Conservation (phyloP, 1,284 basidiomycete genomes). For the Cystobasidium pallidum region DNA sequence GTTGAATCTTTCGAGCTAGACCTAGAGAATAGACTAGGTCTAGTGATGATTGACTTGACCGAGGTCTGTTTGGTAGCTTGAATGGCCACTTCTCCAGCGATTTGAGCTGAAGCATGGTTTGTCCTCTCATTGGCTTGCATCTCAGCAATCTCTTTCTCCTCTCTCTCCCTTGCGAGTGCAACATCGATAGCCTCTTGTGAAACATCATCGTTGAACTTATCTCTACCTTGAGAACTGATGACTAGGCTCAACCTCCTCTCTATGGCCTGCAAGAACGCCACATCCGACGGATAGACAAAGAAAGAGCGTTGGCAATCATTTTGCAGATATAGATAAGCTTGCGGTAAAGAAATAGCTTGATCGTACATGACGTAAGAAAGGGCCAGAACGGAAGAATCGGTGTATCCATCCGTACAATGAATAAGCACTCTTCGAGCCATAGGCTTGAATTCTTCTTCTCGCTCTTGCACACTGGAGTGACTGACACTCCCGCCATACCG, state of each 20-base stretch:
- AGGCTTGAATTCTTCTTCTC: conserved; percentile 22
- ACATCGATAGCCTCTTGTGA: conserved; percentile 14
- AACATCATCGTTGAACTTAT: conserved; percentile 43
- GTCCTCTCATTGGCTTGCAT: neutral
- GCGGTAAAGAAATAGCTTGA: conserved; percentile 69
- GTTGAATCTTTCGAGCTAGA: conserved; percentile 37
- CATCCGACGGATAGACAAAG: conserved; percentile 85
- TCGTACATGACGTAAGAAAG: conserved; percentile 85
- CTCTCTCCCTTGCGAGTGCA: conserved; percentile 22
- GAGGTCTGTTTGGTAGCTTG: neutral
- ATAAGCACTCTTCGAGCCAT: conserved; percentile 51
- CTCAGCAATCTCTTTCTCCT: conserved; percentile 17
- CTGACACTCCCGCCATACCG: neutral
- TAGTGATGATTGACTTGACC: conserved; percentile 27
- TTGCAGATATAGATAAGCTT: conserved; percentile 80
- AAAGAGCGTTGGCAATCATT: conserved; percentile 67
- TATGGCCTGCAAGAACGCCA: conserved; percentile 73
- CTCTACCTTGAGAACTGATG: conserved; percentile 21
- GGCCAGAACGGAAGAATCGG: conserved; percentile 86
- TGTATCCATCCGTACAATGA: conserved; percentile 60
- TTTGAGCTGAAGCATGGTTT: neutral
- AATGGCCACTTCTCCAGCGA: neutral
- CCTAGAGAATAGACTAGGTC: conserved; percentile 48
- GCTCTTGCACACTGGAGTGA: neutral
- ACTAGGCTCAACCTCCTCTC: conserved; percentile 63